phyloP scores from a whole-genome alignment of 768 basidiomycete species.

The Termitomyces sp. region DNA sequence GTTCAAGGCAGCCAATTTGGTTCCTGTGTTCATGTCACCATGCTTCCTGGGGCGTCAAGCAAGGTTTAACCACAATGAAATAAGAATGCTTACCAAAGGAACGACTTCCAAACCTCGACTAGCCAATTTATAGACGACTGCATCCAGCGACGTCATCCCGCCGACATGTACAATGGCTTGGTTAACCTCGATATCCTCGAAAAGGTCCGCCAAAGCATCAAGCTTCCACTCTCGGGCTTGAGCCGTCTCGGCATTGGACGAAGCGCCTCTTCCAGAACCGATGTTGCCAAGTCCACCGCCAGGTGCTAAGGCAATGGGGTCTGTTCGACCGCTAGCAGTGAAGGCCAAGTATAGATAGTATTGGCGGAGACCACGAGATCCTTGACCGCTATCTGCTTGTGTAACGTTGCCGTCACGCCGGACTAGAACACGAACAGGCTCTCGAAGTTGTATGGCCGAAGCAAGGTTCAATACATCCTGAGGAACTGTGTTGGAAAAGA shows the following conservation, averaged over 20 bases:
- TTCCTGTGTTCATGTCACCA: constrained; percentile 86
- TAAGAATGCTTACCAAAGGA: constrained; percentile 64
- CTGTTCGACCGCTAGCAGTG: constrained; percentile 76
- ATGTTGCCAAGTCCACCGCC: constrained; percentile 82
- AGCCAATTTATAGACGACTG: constrained; percentile 87
- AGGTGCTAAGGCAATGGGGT: constrained; percentile 39
- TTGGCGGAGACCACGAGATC: constrained; percentile 84
- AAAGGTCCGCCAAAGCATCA: constrained; percentile 85
- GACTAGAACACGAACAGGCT: constrained; percentile 97
- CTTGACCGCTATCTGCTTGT: constrained; percentile 59
- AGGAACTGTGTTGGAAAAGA: constrained; percentile 98
- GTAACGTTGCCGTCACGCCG: constrained; percentile 85
- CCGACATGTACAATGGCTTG: constrained; percentile 89
- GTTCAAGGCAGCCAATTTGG: constrained; percentile 77
- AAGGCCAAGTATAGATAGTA: constrained; percentile 97
- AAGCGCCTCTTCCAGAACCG: constrained; percentile 80
- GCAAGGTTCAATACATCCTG: constrained; percentile 97
- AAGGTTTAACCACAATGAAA: constrained; percentile 8
- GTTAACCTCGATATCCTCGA: constrained; percentile 78
- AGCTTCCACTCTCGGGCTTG: constrained; percentile 94
- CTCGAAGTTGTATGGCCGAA: constrained; percentile 86
- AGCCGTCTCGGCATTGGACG: constrained; percentile 72
- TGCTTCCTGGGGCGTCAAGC: constrained; percentile 46
- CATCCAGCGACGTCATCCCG: constrained; percentile 80
- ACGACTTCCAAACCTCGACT: constrained; percentile 84